Evolutionary conservation across 192 early-diverging fungal species (phyloP).

Genomic region (Phycomyces nitens): DNA sequence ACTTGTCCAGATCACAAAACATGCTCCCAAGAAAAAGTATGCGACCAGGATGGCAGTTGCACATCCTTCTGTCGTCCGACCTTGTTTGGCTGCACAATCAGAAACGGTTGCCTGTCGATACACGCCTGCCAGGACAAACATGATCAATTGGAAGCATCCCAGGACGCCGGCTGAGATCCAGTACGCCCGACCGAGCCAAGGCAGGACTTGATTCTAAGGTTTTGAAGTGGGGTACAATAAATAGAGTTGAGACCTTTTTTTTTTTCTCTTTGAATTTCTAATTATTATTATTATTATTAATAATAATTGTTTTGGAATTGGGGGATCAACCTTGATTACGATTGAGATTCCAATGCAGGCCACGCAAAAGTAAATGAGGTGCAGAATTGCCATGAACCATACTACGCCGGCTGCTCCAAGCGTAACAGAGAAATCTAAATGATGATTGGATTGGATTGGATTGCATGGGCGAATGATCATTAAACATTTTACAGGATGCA

Average conservation of each 20-base stretch:
- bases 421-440: constrained; percentile 15
- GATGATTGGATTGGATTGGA: no score
- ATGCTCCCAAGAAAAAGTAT: constrained; percentile 10
- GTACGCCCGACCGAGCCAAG: neutral
- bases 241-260: neutral
- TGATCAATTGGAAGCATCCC: constrained; percentile 17
- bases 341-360: constrained; percentile 2
- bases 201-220: neutral
- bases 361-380: constrained; percentile 1
- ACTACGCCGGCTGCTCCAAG: constrained; percentile 23
- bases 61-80: constrained; percentile 7
- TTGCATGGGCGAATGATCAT: no score
- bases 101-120: neutral
- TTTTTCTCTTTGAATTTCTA: neutral
- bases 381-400: constrained; percentile 10
- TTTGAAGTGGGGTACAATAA: neutral
- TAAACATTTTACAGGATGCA: no score
- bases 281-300: neutral
- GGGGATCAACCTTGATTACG: constrained; percentile 18
- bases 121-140: constrained; percentile 19
- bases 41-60: neutral
- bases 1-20: constrained; percentile 15
- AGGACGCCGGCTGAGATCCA: neutral
- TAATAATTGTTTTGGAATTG: no score
- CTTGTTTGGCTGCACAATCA: constrained; percentile 7